These are phyloP conservation scores for Pythium insidiosum DNA, from an alignment of 352 stramenopile species.

Conservation along the genomic window DNA sequence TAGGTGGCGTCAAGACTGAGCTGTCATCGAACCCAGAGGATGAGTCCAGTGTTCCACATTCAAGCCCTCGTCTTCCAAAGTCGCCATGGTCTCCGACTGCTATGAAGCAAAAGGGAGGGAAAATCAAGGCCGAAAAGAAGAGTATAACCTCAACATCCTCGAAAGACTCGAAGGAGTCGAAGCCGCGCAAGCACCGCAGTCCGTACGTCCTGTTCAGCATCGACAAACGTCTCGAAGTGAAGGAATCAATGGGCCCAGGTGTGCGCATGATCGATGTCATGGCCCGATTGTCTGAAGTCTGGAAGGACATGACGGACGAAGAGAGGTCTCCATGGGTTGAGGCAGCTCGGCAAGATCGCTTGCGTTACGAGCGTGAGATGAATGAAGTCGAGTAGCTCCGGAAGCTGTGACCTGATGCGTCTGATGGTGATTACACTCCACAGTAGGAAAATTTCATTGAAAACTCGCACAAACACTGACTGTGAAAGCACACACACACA, in stretches of 20 bases:
- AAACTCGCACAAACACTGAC: too few relatives aligned
- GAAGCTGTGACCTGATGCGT: too few relatives aligned
- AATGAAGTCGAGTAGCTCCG: conserved; percentile 69
- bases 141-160: conserved; percentile 31
- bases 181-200: conserved; percentile 20
- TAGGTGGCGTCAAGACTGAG: not conserved
- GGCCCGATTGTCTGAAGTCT: conserved; percentile 20
- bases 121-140: conserved; percentile 23
- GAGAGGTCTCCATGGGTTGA: conserved; percentile 24
- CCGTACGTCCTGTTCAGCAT: conserved; percentile 35
- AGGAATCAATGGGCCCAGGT: conserved; percentile 19
- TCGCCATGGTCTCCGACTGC: conserved; percentile 24
- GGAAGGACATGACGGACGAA: conserved; percentile 28
- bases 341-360: conserved; percentile 17
- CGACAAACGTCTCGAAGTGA: conserved; percentile 25
- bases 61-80: conserved; percentile 17
- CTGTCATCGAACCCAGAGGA: too few relatives aligned
- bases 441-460: too few relatives aligned
- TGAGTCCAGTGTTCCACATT: not conserved
- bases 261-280: conserved; percentile 29
- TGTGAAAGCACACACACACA: too few relatives aligned
- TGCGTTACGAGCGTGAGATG: conserved; percentile 38
- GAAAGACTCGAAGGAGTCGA: conserved; percentile 5
- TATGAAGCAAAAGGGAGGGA: conserved; percentile 27
- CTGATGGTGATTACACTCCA: too few relatives aligned